These are phyloP conservation scores for Colletotrichum simmondsii DNA, from an alignment of 2,329 filamentous ascomycete genomes.

Conservation along the genomic window DNA sequence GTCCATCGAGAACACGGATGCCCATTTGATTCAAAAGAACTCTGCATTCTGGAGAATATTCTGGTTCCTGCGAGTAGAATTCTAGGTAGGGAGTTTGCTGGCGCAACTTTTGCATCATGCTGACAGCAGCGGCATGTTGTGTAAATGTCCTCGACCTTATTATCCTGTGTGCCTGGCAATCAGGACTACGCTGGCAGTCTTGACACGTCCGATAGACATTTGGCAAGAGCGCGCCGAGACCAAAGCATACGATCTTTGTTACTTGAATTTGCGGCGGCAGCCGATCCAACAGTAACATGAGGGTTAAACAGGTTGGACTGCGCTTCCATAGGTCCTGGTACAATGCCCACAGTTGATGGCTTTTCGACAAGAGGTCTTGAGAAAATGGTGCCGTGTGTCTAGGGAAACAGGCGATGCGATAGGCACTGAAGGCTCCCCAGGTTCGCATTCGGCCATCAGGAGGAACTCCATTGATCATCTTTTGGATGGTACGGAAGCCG, in stretches of 20 bases:
- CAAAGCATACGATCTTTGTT: background rate
- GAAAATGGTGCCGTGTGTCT: background rate
- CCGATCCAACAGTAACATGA: background rate
- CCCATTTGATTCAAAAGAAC: background rate
- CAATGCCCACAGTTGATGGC: background rate
- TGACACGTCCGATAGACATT: background rate
- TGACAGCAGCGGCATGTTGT: constrained; percentile 2
- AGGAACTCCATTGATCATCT: background rate
- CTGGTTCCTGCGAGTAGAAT: constrained; percentile 6
- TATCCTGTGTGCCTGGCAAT: background rate
- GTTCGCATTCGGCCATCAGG: background rate
- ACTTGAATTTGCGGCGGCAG: background rate
- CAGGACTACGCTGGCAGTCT: background rate
- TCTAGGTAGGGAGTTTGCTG: background rate
- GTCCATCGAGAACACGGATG: constrained; percentile 29
- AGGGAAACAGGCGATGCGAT: background rate
- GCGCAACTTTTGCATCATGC: background rate
- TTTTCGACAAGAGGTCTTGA: background rate
- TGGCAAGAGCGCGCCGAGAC: background rate
- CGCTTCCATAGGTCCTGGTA: background rate
- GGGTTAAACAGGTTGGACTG: background rate
- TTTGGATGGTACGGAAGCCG: background rate
- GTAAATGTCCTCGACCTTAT: background rate
- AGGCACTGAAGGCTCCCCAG: background rate
- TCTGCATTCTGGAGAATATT: background rate